phyloP scores from a whole-genome alignment of 2,329 filamentous ascomycete species.

The Epichloe typhina region DNA sequence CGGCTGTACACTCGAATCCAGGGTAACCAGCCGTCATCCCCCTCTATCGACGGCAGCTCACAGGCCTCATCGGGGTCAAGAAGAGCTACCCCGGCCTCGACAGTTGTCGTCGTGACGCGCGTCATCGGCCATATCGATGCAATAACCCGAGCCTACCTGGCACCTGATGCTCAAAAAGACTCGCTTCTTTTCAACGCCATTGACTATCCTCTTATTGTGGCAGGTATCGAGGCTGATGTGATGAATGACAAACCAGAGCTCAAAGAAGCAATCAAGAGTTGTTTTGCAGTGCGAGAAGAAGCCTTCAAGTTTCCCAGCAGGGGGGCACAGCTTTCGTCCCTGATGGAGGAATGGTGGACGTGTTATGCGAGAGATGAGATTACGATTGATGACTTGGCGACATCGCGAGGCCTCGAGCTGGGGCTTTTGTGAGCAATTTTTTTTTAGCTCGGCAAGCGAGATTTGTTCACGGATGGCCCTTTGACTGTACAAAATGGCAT shows the following conservation, averaged over 20 bases:
- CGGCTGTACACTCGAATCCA: background rate
- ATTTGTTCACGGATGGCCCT: too few species aligned
- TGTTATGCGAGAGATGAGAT: background rate
- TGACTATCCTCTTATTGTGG: conserved; percentile 1
- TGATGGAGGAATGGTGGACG: conserved; percentile 2
- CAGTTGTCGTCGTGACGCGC: background rate
- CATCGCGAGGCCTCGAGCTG: background rate
- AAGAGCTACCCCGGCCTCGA: background rate
- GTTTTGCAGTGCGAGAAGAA: background rate
- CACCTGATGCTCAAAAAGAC: background rate
- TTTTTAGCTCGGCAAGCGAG: too few species aligned
- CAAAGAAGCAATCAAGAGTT: background rate
- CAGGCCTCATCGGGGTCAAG: background rate
- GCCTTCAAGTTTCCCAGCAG: background rate
- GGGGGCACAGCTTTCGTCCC: background rate
- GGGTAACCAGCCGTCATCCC: background rate
- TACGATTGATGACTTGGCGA: background rate
- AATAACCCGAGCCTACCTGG: background rate
- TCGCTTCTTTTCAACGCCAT: conserved; percentile 3
- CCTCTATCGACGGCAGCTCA: background rate
- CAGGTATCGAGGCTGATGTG: background rate
- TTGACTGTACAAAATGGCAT: background rate
- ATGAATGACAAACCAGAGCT: background rate
- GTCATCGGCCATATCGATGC: conserved; percentile 2
- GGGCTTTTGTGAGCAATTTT: background rate